phyloP scores from a whole-genome alignment of 805 yeast species.

The Spencermartinsiella europaea region DNA sequence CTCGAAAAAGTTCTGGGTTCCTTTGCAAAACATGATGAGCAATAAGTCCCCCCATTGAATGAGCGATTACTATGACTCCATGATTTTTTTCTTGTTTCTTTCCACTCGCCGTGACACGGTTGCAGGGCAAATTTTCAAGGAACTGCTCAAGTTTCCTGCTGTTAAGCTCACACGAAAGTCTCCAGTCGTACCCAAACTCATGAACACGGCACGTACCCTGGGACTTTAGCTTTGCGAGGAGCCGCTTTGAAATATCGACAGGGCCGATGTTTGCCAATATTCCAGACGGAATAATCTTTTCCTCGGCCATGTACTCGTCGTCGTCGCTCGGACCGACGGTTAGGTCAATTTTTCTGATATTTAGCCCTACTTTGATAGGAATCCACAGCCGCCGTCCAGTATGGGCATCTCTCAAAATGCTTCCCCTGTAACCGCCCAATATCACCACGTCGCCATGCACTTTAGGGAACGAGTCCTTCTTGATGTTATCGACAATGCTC shows the following conservation, averaged over 20 bases:
- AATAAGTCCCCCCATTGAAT: conserved; percentile 91
- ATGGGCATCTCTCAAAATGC: conserved; percentile 58
- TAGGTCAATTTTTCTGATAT: conserved; percentile 63
- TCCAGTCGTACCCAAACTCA: conserved; percentile 93
- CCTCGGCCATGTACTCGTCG: conserved; percentile 55
- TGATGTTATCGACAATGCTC: conserved; percentile 26
- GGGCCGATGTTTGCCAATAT: conserved; percentile 82
- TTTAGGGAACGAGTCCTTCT: conserved; percentile 30
- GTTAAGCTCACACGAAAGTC: conserved; percentile 59
- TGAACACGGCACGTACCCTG: conserved; percentile 54
- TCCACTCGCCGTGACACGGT: conserved; percentile 8
- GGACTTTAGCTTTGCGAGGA: conserved; percentile 47
- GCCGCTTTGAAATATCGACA: conserved; percentile 63
- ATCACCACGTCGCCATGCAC: conserved; percentile 75
- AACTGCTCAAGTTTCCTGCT: conserved; percentile 48
- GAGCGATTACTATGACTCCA: conserved; percentile 72
- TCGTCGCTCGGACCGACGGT: conserved; percentile 65
- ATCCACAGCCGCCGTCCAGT: conserved; percentile 76
- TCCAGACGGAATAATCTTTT: conserved; percentile 63
- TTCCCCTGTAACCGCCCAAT: conserved; percentile 87
- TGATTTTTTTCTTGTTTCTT: conserved; percentile 37
- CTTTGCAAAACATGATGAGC: conserved; percentile 73
- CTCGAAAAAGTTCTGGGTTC: conserved; percentile 64
- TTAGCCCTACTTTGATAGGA: conserved; percentile 78
- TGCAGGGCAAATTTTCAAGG: conserved; percentile 36